phyloP scores from a whole-genome alignment of 1,284 basidiomycete genomes.

The Kalmanozyma brasiliensis region DNA sequence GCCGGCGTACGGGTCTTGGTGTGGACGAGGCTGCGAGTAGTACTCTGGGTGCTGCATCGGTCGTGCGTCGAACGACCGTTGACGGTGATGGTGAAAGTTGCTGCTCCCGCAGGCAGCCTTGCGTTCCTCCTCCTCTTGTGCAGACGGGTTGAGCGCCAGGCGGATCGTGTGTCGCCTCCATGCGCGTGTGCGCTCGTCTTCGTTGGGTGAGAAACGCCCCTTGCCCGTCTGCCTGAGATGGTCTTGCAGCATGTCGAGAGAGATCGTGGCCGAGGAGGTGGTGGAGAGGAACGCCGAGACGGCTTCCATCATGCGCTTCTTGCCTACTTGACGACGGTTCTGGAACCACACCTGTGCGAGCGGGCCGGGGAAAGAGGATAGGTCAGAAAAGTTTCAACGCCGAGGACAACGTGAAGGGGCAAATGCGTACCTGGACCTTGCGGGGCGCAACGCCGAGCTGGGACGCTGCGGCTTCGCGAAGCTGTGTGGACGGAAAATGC shows the following conservation, averaged over 20 bases:
- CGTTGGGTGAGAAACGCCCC: slow-evolving; percentile 1
- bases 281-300: slow-evolving; percentile 5
- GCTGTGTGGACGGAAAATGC: slow-evolving; percentile 55
- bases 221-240: slow-evolving; percentile 13
- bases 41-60: background rate
- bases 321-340: slow-evolving; percentile 42
- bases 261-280: background rate
- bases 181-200: slow-evolving; percentile 33
- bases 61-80: too few species aligned
- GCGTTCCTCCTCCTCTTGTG: slow-evolving; percentile 13
- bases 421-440: slow-evolving; percentile 59
- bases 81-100: too few species aligned
- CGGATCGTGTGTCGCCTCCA: slow-evolving; percentile 38
- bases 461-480: slow-evolving; percentile 48
- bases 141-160: slow-evolving; percentile 24
- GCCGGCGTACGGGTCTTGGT: too few species aligned
- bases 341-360: slow-evolving; percentile 40
- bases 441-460: slow-evolving; percentile 52
- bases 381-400: too few species aligned
- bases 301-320: slow-evolving; percentile 44
- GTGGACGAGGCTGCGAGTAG: too few species aligned
- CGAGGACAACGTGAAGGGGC: too few species aligned
- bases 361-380: too few species aligned
- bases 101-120: slow-evolving; percentile 1
- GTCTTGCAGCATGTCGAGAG: slow-evolving; percentile 12